Evolutionary conservation across 257 asterid genomes (phyloP).

Genomic region (Rauvolfia tetraphylla): DNA sequence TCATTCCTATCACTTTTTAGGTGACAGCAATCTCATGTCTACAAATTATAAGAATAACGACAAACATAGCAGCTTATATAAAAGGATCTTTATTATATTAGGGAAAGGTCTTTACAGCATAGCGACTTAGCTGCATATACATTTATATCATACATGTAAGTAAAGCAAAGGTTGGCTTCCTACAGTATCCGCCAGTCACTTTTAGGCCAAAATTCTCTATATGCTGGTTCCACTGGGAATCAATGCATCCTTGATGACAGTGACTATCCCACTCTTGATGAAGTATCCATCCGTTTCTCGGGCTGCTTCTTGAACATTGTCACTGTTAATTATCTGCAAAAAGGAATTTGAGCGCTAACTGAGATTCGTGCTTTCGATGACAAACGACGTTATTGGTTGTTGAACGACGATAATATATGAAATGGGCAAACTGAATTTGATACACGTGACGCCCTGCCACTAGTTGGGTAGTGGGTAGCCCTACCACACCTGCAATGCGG

Average conservation of each 20-base stretch:
- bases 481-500: background rate
- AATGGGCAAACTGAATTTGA: too few relatives aligned
- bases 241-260: constrained; percentile 84
- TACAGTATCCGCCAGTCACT: background rate
- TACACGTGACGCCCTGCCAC: background rate
- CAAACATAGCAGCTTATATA: background rate
- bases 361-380: background rate
- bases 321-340: constrained; percentile 65
- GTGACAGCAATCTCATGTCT: too few relatives aligned
- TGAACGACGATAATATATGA: background rate
- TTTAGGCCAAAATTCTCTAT: constrained; percentile 28
- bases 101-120: constrained; percentile 13
- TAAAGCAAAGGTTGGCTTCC: background rate
- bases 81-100: background rate
- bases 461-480: background rate
- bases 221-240: constrained; percentile 70
- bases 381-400: background rate
- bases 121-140: background rate
- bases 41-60: too few relatives aligned
- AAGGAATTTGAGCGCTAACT: background rate
- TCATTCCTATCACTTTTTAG: too few relatives aligned
- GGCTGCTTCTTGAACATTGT: constrained; percentile 86
- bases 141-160: background rate
- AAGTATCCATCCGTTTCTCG: constrained; percentile 94
- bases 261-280: constrained; percentile 88